phyloP scores from a whole-genome alignment of 352 stramenopile genomes.

The Pythium brachiatum region DNA sequence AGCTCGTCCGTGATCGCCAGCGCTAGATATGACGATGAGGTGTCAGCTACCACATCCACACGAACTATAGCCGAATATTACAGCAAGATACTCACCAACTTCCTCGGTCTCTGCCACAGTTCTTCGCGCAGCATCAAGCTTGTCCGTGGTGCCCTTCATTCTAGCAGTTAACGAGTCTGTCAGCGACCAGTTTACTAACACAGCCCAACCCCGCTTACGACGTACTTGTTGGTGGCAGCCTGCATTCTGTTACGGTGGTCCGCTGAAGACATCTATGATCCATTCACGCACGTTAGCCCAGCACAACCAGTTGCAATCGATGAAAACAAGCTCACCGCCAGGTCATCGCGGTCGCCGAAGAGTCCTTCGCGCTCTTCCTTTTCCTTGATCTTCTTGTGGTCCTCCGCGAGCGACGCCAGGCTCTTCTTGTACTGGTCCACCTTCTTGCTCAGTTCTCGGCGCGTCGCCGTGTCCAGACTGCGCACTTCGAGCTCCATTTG shows the following conservation, averaged over 20 bases:
- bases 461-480: constrained; percentile 72
- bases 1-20: constrained; percentile 83
- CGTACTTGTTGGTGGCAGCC: constrained; percentile 77
- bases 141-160: constrained; percentile 84
- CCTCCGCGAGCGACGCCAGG: constrained; percentile 70
- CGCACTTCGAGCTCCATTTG: constrained; percentile 89
- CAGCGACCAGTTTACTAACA: not conserved
- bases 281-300: constrained; percentile 1
- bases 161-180: constrained; percentile 23
- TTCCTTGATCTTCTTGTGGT: constrained; percentile 80
- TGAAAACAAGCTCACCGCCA: constrained; percentile 36
- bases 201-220: not conserved
- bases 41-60: not conserved
- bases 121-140: constrained; percentile 71
- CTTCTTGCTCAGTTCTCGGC: constrained; percentile 86
- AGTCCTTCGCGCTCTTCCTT: constrained; percentile 83
- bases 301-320: too few relatives aligned
- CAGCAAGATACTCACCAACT: constrained; percentile 78
- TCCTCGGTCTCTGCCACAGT: constrained; percentile 85
- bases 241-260: constrained; percentile 80
- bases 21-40: constrained; percentile 29
- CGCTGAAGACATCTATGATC: constrained; percentile 45
- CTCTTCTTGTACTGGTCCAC: constrained; percentile 90
- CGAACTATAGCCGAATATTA: not conserved
- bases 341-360: constrained; percentile 73